Conservation (phyloP, 116 monocot genomes). For the Posidonia oceanica region DNA sequence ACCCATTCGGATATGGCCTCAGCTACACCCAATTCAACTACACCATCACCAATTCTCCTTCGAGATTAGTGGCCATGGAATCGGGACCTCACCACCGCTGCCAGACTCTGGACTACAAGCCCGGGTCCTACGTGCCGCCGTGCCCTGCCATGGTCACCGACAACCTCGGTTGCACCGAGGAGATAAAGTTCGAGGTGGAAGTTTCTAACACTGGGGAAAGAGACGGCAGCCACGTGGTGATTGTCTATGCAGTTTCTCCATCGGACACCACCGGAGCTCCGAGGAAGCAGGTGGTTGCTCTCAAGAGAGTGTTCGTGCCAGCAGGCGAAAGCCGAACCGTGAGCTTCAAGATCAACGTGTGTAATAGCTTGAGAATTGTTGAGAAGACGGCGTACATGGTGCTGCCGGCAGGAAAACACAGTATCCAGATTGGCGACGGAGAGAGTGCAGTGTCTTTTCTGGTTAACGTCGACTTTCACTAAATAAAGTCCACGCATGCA, state of each 20-base stretch:
- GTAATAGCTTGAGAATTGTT: conserved; percentile 19
- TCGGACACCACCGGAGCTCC: conserved; percentile 6
- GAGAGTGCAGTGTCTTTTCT: conserved; percentile 1
- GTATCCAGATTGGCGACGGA: conserved; percentile 7
- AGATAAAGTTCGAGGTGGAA: neutral
- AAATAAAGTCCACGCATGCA: too few relatives aligned
- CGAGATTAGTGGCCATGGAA: neutral
- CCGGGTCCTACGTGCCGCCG: neutral
- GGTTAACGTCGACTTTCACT: neutral
- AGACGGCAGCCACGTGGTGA: conserved; percentile 9
- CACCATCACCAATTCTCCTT: neutral
- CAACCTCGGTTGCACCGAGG: conserved; percentile 7
- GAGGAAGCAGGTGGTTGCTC: conserved; percentile 18
- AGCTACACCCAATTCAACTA: conserved; percentile 38
- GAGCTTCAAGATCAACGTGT: conserved; percentile 11
- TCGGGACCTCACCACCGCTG: conserved; percentile 8
- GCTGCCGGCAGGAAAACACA: conserved; percentile 17
- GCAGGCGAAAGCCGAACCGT: conserved; percentile 7
- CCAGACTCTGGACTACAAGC: conserved; percentile 5
- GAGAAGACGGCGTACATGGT: conserved; percentile 18
- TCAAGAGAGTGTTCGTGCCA: neutral
- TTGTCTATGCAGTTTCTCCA: conserved; percentile 16
- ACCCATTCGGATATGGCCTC: conserved; percentile 32
- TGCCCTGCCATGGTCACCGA: neutral
- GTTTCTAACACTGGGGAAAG: too few relatives aligned